phyloP scores from a whole-genome alignment of 192 early-diverging fungal species.

The Dissophora globulifera region DNA sequence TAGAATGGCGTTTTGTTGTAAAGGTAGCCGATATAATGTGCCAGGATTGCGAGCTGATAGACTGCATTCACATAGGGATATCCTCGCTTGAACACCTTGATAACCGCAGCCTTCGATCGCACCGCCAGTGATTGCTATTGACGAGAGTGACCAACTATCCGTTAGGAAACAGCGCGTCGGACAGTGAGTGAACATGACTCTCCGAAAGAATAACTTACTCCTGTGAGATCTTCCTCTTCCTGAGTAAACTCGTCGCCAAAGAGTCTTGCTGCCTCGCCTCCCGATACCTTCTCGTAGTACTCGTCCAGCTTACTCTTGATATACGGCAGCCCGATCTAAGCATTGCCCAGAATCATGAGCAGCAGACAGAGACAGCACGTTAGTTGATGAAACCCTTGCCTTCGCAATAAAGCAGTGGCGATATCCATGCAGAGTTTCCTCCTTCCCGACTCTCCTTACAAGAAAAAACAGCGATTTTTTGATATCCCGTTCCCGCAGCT shows the following conservation, averaged over 20 bases:
- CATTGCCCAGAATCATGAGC: too few relatives aligned
- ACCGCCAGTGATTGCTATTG: conserved; percentile 29
- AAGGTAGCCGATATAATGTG: conserved; percentile 85
- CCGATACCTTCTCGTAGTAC: conserved; percentile 74
- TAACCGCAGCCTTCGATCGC: conserved; percentile 31
- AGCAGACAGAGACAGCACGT: too few relatives aligned
- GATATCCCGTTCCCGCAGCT: conserved; percentile 63
- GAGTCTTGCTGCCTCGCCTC: conserved; percentile 70
- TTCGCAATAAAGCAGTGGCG: too few relatives aligned
- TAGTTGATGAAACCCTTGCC: too few relatives aligned
- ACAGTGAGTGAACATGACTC: too few relatives aligned
- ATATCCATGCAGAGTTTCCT: too few relatives aligned
- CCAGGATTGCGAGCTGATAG: conserved; percentile 71
- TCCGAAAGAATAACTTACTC: too few relatives aligned
- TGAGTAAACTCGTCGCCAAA: conserved; percentile 68
- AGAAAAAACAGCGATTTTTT: conserved; percentile 73
- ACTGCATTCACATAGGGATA: conserved; percentile 81
- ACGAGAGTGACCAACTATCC: too few relatives aligned
- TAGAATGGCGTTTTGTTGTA: conserved; percentile 86
- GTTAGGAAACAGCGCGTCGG: too few relatives aligned
- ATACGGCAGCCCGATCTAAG: conserved; percentile 77
- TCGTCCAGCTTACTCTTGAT: conserved; percentile 78
- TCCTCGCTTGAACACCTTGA: conserved; percentile 49
- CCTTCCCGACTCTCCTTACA: conserved; percentile 46
- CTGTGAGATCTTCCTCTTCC: conserved; percentile 51